phyloP scores from a whole-genome alignment of 257 asterid genomes.

The Plantago ovata region DNA sequence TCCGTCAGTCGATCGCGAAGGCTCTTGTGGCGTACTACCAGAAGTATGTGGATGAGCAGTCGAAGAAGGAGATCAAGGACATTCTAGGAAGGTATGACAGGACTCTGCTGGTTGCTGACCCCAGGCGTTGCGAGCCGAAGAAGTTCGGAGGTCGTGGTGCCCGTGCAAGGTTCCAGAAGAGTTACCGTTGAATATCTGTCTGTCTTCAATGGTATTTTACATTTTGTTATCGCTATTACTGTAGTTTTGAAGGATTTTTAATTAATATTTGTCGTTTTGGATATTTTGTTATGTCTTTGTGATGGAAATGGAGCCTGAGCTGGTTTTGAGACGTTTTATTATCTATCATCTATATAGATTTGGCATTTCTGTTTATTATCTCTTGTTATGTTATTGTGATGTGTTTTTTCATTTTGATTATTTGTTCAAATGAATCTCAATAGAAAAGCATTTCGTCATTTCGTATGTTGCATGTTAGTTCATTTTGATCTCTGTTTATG shows the following conservation, averaged over 20 bases:
- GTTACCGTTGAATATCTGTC: constrained; percentile 78
- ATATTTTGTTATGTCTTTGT: neutral
- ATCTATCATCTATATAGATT: neutral
- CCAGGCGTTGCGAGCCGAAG: constrained; percentile 87
- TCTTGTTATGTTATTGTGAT: too few relatives aligned
- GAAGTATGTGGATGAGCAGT: constrained; percentile 77
- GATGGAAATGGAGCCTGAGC: neutral
- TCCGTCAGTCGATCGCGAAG: constrained; percentile 72
- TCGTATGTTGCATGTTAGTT: too few relatives aligned
- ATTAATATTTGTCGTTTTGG: too few relatives aligned
- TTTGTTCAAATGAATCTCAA: too few relatives aligned
- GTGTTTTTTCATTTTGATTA: too few relatives aligned
- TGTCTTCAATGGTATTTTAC: too few relatives aligned
- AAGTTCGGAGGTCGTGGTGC: constrained; percentile 97
- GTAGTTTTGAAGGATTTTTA: too few relatives aligned
- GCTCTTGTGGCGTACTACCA: constrained; percentile 73
- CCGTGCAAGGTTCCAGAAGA: constrained; percentile 78
- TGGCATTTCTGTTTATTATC: too few relatives aligned
- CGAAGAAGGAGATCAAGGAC: constrained; percentile 84
- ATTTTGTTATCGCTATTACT: too few relatives aligned
- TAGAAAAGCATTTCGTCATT: too few relatives aligned
- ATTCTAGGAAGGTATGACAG: constrained; percentile 62
- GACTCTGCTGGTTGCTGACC: constrained; percentile 87
- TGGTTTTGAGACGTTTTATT: constrained; percentile 19
- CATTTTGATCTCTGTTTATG: too few relatives aligned